These are phyloP conservation scores for Cryptococcus depauperatus DNA, from an alignment of 1,284 basidiomycete species.

Conservation along the genomic window DNA sequence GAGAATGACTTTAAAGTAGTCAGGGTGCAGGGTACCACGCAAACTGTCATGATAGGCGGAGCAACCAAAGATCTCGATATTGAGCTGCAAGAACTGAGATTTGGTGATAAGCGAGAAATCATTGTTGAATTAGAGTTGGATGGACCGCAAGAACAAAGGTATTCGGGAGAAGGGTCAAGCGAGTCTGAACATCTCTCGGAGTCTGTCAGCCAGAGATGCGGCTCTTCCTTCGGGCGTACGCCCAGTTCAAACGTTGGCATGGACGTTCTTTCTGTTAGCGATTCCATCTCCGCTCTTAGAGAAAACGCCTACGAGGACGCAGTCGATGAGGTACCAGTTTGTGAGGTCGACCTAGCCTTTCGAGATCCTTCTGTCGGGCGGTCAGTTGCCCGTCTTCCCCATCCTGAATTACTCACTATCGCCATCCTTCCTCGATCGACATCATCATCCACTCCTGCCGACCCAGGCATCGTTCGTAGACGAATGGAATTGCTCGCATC, in stretches of 20 bases:
- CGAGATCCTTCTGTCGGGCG: constrained; percentile 75
- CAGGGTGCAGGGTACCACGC: constrained; percentile 73
- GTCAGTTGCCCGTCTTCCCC: constrained; percentile 70
- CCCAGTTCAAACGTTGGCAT: constrained; percentile 41
- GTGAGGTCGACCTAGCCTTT: constrained; percentile 86
- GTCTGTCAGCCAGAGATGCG: neutral
- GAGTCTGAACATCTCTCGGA: constrained; percentile 5
- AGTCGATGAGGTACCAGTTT: constrained; percentile 86
- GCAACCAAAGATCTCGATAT: constrained; percentile 90
- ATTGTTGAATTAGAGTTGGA: constrained; percentile 86
- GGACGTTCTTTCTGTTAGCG: constrained; percentile 77
- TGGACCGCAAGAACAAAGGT: neutral
- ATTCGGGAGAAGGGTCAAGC: constrained; percentile 15
- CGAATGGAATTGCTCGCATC: constrained; percentile 86
- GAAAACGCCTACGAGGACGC: constrained; percentile 75
- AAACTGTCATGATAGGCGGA: constrained; percentile 68
- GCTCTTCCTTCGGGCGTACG: constrained; percentile 8
- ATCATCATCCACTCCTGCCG: constrained; percentile 53
- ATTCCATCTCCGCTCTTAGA: too few species aligned
- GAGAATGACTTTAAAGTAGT: constrained; percentile 73
- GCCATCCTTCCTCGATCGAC: constrained; percentile 62
- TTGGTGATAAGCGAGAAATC: constrained; percentile 88
- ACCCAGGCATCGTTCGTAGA: constrained; percentile 79
- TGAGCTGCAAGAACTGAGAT: constrained; percentile 84
- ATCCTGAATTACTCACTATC: constrained; percentile 80